Evolutionary conservation across 2,329 filamentous ascomycete genomes (phyloP).

Genomic region (Scedosporium aurantiacum): DNA sequence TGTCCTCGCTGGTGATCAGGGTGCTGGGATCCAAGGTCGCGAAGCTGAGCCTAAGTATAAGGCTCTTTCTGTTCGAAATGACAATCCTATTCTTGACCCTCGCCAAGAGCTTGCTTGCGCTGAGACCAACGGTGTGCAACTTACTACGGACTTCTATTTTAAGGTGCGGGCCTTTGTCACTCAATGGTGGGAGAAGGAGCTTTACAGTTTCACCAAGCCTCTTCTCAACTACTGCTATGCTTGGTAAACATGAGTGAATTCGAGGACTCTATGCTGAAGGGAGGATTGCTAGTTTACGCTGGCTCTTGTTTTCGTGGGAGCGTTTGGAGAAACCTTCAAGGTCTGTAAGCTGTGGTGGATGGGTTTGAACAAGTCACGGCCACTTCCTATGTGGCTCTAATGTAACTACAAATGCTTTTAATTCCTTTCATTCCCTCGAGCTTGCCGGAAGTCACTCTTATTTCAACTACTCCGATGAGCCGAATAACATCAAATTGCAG

Average conservation of each 20-base stretch:
- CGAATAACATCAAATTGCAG: conserved; percentile 32
- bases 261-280: background rate
- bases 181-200: conserved; percentile 15
- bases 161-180: conserved; percentile 17
- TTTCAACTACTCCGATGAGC: conserved; percentile 34
- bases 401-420: background rate
- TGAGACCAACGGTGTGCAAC: conserved; percentile 13
- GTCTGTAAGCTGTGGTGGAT: too few relatives aligned
- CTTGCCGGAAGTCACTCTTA: conserved; percentile 26
- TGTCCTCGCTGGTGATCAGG: conserved; percentile 17
- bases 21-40: conserved; percentile 9
- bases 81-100: conserved; percentile 7
- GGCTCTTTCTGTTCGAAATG: background rate
- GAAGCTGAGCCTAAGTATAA: background rate
- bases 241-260: background rate
- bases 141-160: conserved; percentile 17
- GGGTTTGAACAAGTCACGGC: too few relatives aligned
- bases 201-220: conserved; percentile 13
- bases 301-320: too few relatives aligned
- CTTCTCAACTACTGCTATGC: conserved; percentile 7
- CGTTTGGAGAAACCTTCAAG: too few relatives aligned
- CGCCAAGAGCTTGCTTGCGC: conserved; percentile 13
- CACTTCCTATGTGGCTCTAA: too few relatives aligned
- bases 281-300: background rate
- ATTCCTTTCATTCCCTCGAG: background rate